A percentile compares a stretch with the other conserved stretches of the same genome.
Conservation (phyloP, 768 basidiomycete species). For the Russula olivacea region DNA sequence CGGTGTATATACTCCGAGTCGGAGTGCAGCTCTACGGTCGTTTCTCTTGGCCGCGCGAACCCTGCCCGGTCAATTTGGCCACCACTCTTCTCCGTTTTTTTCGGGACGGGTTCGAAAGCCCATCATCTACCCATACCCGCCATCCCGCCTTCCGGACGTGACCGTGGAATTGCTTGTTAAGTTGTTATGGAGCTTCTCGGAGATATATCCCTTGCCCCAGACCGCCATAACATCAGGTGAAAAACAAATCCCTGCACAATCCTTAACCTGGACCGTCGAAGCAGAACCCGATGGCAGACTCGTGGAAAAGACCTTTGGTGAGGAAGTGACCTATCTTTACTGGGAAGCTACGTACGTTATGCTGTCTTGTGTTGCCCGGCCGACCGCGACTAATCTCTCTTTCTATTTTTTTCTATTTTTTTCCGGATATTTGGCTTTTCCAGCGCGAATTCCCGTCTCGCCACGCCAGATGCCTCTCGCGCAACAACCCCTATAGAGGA, state of each 20-base stretch:
- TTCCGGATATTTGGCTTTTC: not conserved
- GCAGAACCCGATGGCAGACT: conserved; percentile 16
- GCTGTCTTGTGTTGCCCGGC: not conserved
- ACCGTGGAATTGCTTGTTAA: conserved; percentile 1
- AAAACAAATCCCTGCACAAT: not conserved
- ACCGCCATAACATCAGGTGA: not conserved
- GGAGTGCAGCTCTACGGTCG: not conserved
- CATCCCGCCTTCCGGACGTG: conserved; percentile 6
- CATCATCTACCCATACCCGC: conserved; percentile 15
- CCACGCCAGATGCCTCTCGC: not conserved
- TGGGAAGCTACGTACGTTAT: conserved; percentile 17
- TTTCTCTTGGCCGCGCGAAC: no score
- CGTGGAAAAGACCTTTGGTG: not conserved
- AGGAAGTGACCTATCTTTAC: conserved; percentile 15
- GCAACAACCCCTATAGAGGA: not conserved
- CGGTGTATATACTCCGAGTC: not conserved
- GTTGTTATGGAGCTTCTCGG: conserved; percentile 11
- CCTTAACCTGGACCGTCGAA: conserved; percentile 8
- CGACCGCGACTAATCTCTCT: not conserved
- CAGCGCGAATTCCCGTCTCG: not conserved
- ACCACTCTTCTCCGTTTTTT: not conserved
- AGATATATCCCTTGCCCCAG: conserved; percentile 3
- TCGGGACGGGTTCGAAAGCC: conserved; percentile 4
- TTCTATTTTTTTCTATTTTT: no score
- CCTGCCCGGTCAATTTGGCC: no score